Evolutionary conservation across 176 grass and related monocot species (phyloP).

Genomic region (Bolboschoenus planiculmis): DNA sequence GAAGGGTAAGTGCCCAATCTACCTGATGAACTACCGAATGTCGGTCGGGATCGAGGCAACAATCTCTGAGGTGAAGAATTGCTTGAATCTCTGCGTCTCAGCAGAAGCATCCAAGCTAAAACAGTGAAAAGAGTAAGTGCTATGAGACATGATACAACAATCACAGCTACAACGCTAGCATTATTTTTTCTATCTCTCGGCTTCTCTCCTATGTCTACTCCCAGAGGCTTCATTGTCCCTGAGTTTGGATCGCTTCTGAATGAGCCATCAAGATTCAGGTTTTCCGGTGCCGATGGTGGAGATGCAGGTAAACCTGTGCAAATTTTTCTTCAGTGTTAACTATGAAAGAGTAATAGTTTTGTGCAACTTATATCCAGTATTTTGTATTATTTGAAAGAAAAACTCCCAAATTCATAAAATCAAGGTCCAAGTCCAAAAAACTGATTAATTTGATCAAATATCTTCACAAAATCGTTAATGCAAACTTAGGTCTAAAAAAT

Average conservation of each 20-base stretch:
- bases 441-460: background rate
- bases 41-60: conserved; percentile 37
- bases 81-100: conserved; percentile 40
- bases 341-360: background rate
- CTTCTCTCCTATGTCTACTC: conserved; percentile 54
- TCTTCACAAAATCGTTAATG: background rate
- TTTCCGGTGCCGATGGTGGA: conserved; percentile 52
- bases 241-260: conserved; percentile 56
- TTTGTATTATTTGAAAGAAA: background rate
- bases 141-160: conserved; percentile 60
- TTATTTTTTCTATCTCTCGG: conserved; percentile 40
- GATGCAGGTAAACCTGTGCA: conserved; percentile 85
- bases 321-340: conserved; percentile 10
- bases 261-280: conserved; percentile 36
- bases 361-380: background rate
- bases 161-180: conserved; percentile 59
- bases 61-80: conserved; percentile 38
- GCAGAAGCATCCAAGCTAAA: conserved; percentile 53
- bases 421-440: background rate
- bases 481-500: background rate
- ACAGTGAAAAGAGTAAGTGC: conserved; percentile 58
- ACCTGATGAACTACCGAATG: conserved; percentile 78
- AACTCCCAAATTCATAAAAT: background rate
- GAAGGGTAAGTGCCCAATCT: conserved; percentile 6
- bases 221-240: conserved; percentile 74